These are phyloP conservation scores for Apiospora saccharicola DNA, from an alignment of 2,329 filamentous ascomycete species.

Conservation along the genomic window DNA sequence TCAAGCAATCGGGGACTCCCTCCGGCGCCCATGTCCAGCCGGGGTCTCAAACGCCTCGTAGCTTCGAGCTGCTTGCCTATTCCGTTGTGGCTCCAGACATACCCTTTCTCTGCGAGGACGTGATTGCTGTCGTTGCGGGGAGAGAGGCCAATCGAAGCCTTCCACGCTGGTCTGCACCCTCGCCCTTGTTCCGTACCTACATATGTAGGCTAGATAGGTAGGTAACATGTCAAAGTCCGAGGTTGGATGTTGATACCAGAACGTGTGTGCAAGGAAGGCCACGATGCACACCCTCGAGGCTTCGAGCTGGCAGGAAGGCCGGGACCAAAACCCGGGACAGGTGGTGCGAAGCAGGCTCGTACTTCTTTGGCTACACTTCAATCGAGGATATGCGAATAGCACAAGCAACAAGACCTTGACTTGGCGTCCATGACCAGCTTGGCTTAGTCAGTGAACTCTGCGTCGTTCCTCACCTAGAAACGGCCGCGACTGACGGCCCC, in stretches of 20 bases:
- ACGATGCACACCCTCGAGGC: not conserved
- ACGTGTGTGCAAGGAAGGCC: not conserved
- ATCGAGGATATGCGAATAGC: conserved; percentile 6
- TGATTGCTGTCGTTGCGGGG: not conserved
- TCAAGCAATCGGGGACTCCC: not conserved
- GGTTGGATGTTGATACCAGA: not conserved
- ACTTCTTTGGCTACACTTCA: not conserved
- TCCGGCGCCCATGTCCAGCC: not conserved
- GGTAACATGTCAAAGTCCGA: conserved; percentile 7
- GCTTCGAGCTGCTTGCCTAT: not conserved
- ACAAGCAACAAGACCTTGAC: not conserved
- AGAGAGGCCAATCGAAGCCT: not conserved
- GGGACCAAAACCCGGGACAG: not conserved
- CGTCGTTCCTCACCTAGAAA: not conserved
- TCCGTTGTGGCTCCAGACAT: not conserved
- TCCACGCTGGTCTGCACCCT: conserved; percentile 10
- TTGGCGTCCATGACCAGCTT: not conserved
- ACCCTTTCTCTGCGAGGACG: not conserved
- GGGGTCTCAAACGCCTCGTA: not conserved
- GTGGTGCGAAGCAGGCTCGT: not conserved
- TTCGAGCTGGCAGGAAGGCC: not conserved
- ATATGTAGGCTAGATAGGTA: not conserved
- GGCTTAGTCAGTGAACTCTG: not conserved
- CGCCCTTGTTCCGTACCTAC: conserved; percentile 4
- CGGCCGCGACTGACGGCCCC: not conserved